Evolutionary conservation across 2,329 filamentous ascomycete genomes (phyloP), one percentile per base, ranked within the genome.

Genomic region (Fusarium sp.): DNA sequence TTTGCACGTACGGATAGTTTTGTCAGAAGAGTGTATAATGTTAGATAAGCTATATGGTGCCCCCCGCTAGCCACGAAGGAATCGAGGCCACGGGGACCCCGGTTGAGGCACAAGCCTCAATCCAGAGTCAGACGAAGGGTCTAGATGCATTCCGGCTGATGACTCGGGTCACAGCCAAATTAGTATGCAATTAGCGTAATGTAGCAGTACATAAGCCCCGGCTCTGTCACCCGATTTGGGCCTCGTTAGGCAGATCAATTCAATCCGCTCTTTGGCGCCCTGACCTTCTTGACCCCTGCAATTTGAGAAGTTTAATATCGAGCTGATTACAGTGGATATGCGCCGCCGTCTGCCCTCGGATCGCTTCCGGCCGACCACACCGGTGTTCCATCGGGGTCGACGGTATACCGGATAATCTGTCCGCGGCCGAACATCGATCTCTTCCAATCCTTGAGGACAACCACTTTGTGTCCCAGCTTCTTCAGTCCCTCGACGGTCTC

Each of bases 291-390:
- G 34, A 36, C 34, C 34, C 34, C 12, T 36, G n/a, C 34, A 36
- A 36, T 36, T 36, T 36, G 34, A 36, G 34, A 36, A n/a, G n/a
- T n/a, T n/a, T n/a, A n/a, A n/a, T n/a, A n/a, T n/a, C n/a, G n/a
- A 6, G 11, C 2, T 4, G 4, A 3, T 2, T 54, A 63, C 74
- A 79, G 68, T 80, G 79, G 37, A 89, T 87, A 90, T 8, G 89
- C 89, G 3, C 79, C 89, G 0, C 96, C 95, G 80, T 99, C 95
- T 0, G 93, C 95, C 64, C 96, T 88, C 74, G 89, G 87, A 83
- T 99, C 95, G 78, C 95, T 98, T 1, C 94, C 95, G 0, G 90
- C 95, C 59, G 93, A 97, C 89, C 93, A 98, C 2, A 98, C 87
- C 7, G 89, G 85, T 31, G 87, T 85, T 4, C 89, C 89, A 44